These are phyloP conservation scores for Solanum neorickii DNA, from an alignment of 257 asterid genomes.

Conservation along the genomic window DNA sequence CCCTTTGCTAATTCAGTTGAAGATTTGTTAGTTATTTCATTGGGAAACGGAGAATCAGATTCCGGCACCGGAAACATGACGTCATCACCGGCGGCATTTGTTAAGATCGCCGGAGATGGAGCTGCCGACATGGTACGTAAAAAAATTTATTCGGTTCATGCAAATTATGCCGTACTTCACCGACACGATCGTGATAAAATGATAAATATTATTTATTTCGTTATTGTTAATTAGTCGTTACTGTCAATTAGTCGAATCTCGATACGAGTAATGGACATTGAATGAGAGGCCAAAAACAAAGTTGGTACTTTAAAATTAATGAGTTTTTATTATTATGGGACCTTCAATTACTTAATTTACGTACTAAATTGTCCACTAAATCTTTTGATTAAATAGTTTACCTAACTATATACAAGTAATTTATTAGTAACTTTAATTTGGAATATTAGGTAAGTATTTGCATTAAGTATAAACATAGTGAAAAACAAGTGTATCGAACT, in stretches of 20 bases:
- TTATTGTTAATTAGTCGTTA: no score
- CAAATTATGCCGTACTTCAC: neutral
- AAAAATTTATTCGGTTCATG: neutral
- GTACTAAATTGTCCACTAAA: neutral
- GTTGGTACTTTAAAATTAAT: neutral
- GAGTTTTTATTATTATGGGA: neutral
- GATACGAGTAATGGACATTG: neutral
- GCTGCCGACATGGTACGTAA: constrained; percentile 71
- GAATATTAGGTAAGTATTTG: neutral
- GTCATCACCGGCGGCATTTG: constrained; percentile 11
- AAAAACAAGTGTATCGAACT: neutral
- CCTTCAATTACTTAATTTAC: neutral
- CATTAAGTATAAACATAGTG: neutral
- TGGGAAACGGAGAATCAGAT: constrained; percentile 44
- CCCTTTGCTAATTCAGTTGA: constrained; percentile 53
- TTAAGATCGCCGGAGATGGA: constrained; percentile 58
- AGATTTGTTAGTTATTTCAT: constrained; percentile 51
- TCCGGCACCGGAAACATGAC: constrained; percentile 1
- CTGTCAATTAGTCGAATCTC: accelerated
- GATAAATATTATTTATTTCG: neutral
- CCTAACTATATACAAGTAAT: neutral
- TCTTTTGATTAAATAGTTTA: neutral
- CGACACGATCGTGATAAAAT: neutral
- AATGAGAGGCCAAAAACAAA: neutral
- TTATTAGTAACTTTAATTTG: neutral